Evolutionary conservation across 371 early-diverging fungal species (phyloP).

Genomic region (Mortierella sp.): DNA sequence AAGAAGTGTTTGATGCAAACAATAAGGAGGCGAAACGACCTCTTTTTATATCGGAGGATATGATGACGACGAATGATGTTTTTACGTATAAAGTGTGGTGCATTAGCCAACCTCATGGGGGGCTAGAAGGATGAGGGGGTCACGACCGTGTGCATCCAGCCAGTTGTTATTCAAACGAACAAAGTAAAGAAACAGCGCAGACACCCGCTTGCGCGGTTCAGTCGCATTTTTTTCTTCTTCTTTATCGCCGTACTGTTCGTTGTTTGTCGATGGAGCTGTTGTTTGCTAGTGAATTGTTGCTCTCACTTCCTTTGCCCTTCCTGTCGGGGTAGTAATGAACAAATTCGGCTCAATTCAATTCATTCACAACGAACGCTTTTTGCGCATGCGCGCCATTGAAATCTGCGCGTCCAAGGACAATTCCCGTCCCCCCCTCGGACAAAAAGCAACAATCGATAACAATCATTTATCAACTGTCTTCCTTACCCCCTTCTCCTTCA

Average conservation of each 20-base stretch:
- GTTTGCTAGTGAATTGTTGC: no score
- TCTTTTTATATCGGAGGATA: neutral
- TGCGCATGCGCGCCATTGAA: neutral
- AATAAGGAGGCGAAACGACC: neutral
- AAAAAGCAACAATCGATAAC: neutral
- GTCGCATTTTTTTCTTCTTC: no score
- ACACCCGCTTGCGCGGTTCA: slow-evolving; percentile 1
- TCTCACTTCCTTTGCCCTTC: neutral
- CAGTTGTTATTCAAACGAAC: no score
- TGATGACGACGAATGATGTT: slow-evolving; percentile 6
- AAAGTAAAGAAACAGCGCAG: slow-evolving; percentile 9
- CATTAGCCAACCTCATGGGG: neutral
- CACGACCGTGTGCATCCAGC: neutral
- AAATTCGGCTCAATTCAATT: neutral
- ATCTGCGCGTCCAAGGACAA: neutral
- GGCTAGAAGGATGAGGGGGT: neutral
- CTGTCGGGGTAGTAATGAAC: neutral
- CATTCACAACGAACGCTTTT: neutral
- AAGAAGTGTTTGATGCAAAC: neutral
- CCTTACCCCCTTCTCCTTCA: neutral
- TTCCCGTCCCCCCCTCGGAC: neutral
- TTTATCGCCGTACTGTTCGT: no score
- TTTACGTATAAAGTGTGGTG: neutral
- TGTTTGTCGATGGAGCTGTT: neutral
- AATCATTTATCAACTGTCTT: neutral